Base-by-base conservation (phyloP, 805 yeast genomes). In the Nakazawaea anatomiae region DNA sequence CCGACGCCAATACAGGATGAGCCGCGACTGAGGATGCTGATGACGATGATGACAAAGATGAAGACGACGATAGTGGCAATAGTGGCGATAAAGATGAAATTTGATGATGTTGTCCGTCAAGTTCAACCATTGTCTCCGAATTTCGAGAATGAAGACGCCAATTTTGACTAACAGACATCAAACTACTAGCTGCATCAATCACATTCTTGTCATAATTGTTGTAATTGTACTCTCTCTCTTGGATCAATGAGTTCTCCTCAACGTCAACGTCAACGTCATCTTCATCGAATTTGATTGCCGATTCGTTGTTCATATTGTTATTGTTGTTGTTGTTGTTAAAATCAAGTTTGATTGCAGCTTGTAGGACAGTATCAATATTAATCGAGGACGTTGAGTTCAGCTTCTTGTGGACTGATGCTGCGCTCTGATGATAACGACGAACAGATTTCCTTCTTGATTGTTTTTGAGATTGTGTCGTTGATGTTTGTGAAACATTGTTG, bases 371-470 rank as follows among this genome's bases (percentile, higher is more conserved):
- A 25, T 43, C 36, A 14, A 48, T 29, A 28, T 47, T 47, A 31
- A 47, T 42, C 9, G 48, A 44, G 5, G 52, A 49, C 8, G 52
- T 44, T 6, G 52, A 49, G 11, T 49, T 42, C 45, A 39, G 48
- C 34, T 49, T 49, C 45, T 44, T 49, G 36, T 49, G 52, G n/a
- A 28, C 10, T 38, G 18, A 3, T 18, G 25, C 25, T 18, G 25
- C 25, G 25, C 3, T 18, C 10, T 38, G 40, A 11, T 38, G 40
- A 11, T 12, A 2, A 11, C 18, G 40, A 25, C 25, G 36, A 11
- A 18, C 25, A 18, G 25, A 18, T 18, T 18, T 18, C 25, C 25
- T 18, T 18, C 25, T 18, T 18, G 25, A 18, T 18, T 18, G 25
- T 18, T 18, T 18, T 2, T 18, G 25, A 3, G 25, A 18, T 18